Evolutionary conservation across 2,329 filamentous ascomycete species (phyloP).

Genomic region (Rutstroemia sp.): DNA sequence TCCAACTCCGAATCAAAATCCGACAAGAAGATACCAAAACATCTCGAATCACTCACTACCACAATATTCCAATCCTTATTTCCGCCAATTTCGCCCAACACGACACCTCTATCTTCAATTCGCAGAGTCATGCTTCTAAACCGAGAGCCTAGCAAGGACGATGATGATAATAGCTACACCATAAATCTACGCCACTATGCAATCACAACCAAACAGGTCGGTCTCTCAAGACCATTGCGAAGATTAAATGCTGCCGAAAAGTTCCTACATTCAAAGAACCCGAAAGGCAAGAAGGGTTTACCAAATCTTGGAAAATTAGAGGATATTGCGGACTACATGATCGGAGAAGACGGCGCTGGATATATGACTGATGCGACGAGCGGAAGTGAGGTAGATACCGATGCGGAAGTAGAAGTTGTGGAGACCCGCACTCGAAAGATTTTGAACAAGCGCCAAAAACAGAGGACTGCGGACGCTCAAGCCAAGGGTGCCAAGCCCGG

Average conservation of each 20-base stretch:
- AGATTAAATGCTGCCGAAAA: conserved; percentile 82
- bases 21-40: conserved; percentile 72
- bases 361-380: conserved; percentile 83
- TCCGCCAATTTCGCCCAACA: conserved; percentile 88
- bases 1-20: conserved; percentile 47
- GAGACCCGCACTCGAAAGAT: conserved; percentile 58
- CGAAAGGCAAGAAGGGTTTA: conserved; percentile 60
- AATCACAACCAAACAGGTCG: conserved; percentile 82
- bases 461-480: conserved; percentile 34
- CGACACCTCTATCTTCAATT: conserved; percentile 85
- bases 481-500: conserved; percentile 32
- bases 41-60: conserved; percentile 86
- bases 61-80: conserved; percentile 96
- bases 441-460: conserved; percentile 38
- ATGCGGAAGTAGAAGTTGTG: conserved; percentile 86
- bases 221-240: conserved; percentile 75
- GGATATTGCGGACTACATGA: conserved; percentile 91
- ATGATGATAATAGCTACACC: conserved; percentile 62
- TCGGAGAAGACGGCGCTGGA: conserved; percentile 70
- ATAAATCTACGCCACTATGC: conserved; percentile 90
- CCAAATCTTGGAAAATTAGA: conserved; percentile 87
- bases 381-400: conserved; percentile 87
- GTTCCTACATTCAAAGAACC: conserved; percentile 44
- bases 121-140: conserved; percentile 85
- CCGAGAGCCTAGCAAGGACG: conserved; percentile 52